Base-by-base conservation (phyloP, 2,329 filamentous ascomycete species). In the Beauveria sp. region DNA sequence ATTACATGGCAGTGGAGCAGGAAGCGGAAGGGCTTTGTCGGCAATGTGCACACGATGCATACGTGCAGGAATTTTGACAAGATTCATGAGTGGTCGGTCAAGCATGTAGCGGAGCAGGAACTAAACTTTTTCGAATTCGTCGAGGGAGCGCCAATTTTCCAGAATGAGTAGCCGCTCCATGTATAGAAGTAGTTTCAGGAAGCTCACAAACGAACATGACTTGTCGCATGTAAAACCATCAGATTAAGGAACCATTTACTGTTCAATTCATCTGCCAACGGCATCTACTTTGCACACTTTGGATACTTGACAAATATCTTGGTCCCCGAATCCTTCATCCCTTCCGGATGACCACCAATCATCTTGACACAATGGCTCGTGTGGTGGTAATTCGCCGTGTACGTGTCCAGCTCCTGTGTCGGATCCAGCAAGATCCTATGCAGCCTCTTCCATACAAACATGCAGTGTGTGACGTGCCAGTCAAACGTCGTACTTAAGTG, bases 41-140 rank as follows among this genome's bases (percentile, higher is more conserved):
- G 80, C 4, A 76, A 82, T 69, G 79, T 82, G 60, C 77, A 77
- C 65, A 79, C 79, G 28, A 74, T 75, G 61, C 81, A 82, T 66
- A 79, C 77, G 18, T 84, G 81, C 71, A 73, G 79, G 60, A 80
- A 83, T 64, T 83, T 81, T 63, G 77, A 83, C 60, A 75, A 70
- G 55, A 75, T 83, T 62, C 71, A 74, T 53, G 70, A 79, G 43
- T 84, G 81, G 81, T 80, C 78, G 1, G 68, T 78, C 46, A 77
- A 62, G 26, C 54, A 66, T 54, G 60, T 45, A 16, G 42, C 60
- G 2, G 24, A 61, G 24, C 55, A 58, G n/a, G 60, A 62, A 20
- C 61, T 66, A 38, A 57, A 66, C 20, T 63, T 61, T 50, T 63
- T 52, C n/a, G 34, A 57, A 20, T 50, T 60, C 40, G 65, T 66